These are phyloP conservation scores for Sedum album DNA, from an alignment of 164 flowering plant species.

Conservation along the genomic window DNA sequence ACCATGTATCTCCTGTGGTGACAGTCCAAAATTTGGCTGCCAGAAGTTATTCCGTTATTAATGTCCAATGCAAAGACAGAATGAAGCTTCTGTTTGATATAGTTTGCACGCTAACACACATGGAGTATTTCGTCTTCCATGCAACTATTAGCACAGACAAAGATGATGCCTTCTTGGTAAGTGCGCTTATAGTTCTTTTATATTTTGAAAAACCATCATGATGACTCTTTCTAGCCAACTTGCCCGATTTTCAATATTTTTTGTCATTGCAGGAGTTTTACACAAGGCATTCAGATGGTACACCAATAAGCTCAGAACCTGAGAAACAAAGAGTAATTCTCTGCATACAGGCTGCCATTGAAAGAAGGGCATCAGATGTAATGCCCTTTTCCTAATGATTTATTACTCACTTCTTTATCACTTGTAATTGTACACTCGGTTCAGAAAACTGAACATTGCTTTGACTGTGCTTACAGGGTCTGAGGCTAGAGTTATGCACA, in stretches of 20 bases:
- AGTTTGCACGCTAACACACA: conserved; percentile 65
- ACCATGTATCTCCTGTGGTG: conserved; percentile 28
- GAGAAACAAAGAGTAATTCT: conserved; percentile 65
- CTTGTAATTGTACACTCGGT: neutral
- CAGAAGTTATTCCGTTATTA: conserved; percentile 56
- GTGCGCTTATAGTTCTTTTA: neutral
- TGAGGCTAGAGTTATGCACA: conserved; percentile 46
- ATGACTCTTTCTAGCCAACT: no score
- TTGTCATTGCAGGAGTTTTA: conserved; percentile 49
- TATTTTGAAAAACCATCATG: neutral
- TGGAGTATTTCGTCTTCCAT: conserved; percentile 61
- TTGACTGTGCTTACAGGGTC: conserved; percentile 33
- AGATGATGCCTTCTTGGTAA: conserved; percentile 43
- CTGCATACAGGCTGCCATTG: conserved; percentile 64
- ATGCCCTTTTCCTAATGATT: neutral
- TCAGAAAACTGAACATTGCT: neutral
- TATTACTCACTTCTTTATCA: no score
- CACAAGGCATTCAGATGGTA: conserved; percentile 64
- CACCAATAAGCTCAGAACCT: conserved; percentile 65
- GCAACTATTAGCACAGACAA: conserved; percentile 43
- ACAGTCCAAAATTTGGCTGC: conserved; percentile 48
- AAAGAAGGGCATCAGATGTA: conserved; percentile 81
- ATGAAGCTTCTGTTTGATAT: conserved; percentile 59
- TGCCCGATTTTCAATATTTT: neutral
- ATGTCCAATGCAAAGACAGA: conserved; percentile 57